Evolutionary conservation across 208 protist species (phyloP), one percentile per base, ranked within the genome.

Genomic region (Wallacemonas rigidus): DNA sequence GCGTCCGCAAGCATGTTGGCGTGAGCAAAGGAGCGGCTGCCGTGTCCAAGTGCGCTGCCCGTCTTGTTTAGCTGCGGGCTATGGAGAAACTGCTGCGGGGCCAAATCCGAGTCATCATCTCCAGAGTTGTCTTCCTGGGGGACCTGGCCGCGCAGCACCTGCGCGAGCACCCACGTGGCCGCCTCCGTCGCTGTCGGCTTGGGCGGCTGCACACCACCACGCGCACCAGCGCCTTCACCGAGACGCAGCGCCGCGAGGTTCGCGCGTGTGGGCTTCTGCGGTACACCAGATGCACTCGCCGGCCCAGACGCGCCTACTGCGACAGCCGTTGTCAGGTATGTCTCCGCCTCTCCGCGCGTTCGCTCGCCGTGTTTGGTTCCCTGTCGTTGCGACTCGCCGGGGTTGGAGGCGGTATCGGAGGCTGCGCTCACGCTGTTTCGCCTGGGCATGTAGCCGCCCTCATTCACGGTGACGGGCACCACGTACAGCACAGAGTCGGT

Each of bases 381-480:
- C 51, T 11, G 4, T 14, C 39, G 48, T 5, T 41, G 51, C 15
- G 15, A 9, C 14, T 62, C 56, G 35, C 50, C 60, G 5, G 5
- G 7, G 3, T 38, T 17, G 0, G 60, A 65, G 60, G 41, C 60
- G 40, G 40, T 36, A 4, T 65, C 60, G 44, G 39, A 56, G 39
- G 14, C 44, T n/a, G 39, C 50, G 40, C 41, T 38, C 47, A 5
- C 54, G 15, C 36, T 38, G 35, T 43, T 68, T 35, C 62, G 2
- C 73, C 79, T 88, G 48, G 89, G 82, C 71, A 94, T 71, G 74
- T 94, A 94, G 26, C 83, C 86, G 48, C 67, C 77, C 64, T 90
- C 85, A 47, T 82, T 85, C 12, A 94, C 75, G 40, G 83, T 85
- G 65, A 91, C 85, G n/a, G 86, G 89, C 39, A 94, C 82, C 17